phyloP scores from a whole-genome alignment of 106 monocot species.

The Platanthera zijinensis region DNA sequence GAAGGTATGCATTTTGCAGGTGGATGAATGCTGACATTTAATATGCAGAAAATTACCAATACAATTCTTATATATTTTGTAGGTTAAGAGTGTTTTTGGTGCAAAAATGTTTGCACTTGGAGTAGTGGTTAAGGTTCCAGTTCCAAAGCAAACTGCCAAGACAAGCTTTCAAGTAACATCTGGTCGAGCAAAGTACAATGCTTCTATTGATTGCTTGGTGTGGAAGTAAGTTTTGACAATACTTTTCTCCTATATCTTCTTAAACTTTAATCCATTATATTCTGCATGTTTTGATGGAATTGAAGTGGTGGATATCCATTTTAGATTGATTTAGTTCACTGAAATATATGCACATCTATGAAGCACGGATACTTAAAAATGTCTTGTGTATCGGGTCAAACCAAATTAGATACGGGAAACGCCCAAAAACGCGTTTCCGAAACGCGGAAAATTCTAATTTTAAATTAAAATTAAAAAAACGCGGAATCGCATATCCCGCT shows the following conservation, averaged over 20 bases:
- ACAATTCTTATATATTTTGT: conserved; percentile 9
- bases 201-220: conserved; percentile 85
- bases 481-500: too few relatives aligned
- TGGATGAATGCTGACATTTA: not conserved
- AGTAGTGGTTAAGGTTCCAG: conserved; percentile 94
- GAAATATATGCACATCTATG: not conserved
- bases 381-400: too few relatives aligned
- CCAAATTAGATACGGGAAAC: too few relatives aligned
- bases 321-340: not conserved
- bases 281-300: not conserved
- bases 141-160: conserved; percentile 98
- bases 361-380: too few relatives aligned
- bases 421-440: too few relatives aligned
- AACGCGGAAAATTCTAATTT: too few relatives aligned
- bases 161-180: conserved; percentile 97
- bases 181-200: conserved; percentile 98
- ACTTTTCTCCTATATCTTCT: not conserved
- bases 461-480: too few relatives aligned
- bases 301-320: not conserved
- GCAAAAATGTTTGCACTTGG: conserved; percentile 99
- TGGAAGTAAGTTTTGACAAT: conserved; percentile 80
- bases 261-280: not conserved
- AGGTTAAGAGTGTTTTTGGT: conserved; percentile 99
- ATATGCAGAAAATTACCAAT: not conserved
- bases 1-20: conserved; percentile 45